phyloP scores from a whole-genome alignment of 257 asterid genomes.

The Catharanthus roseus region DNA sequence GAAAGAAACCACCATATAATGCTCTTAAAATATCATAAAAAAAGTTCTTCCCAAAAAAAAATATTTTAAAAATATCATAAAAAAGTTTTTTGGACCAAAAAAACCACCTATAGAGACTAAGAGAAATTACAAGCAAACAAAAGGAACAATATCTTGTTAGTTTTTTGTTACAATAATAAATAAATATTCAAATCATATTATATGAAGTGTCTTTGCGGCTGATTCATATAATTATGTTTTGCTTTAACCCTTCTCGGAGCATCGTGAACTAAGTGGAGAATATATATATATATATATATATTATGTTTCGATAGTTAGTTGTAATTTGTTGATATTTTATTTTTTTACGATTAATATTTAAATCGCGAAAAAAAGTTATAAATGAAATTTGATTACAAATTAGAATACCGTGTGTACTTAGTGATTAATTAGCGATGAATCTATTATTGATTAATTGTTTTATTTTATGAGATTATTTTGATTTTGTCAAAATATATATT shows the following conservation, averaged over 20 bases:
- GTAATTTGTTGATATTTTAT: too few species aligned
- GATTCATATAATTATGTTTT: background rate
- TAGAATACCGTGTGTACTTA: too few species aligned
- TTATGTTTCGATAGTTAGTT: too few species aligned
- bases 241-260: constrained; percentile 16
- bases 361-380: too few species aligned
- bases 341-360: too few species aligned
- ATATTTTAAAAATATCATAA: too few species aligned
- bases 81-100: constrained; percentile 2
- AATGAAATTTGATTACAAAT: too few species aligned
- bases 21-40: constrained; percentile 13
- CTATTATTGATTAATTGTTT: too few species aligned
- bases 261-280: constrained; percentile 2
- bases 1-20: constrained; percentile 21
- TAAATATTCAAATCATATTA: constrained; percentile 6
- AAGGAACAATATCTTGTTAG: background rate
- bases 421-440: too few species aligned
- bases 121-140: background rate
- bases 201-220: constrained; percentile 19
- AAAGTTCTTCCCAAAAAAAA: too few species aligned
- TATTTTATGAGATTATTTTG: background rate
- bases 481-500: background rate
- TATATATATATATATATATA: too few species aligned
- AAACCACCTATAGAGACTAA: constrained; percentile 19
- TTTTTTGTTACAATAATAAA: background rate